phyloP scores from a whole-genome alignment of 768 basidiomycete species.

The Coprinopsis marcescibilis region DNA sequence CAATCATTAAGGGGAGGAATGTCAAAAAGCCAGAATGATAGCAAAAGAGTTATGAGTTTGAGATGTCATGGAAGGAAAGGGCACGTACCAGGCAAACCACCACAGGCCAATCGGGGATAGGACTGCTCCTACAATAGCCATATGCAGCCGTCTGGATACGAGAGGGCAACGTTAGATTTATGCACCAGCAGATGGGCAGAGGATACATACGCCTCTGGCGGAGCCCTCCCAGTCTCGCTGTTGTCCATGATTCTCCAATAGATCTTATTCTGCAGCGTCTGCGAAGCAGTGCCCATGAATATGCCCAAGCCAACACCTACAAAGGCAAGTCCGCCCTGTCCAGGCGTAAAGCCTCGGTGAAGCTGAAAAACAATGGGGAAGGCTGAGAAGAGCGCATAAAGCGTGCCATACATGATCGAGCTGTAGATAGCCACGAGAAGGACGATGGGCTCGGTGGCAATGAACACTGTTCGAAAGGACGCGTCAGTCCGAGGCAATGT shows the following conservation, averaged over 20 bases:
- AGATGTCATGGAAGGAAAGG: too few relatives aligned
- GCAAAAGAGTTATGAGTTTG: too few relatives aligned
- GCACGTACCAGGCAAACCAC: slow-evolving; percentile 58
- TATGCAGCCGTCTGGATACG: slow-evolving; percentile 46
- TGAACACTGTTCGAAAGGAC: slow-evolving; percentile 36
- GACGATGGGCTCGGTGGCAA: slow-evolving; percentile 62
- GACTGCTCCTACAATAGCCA: slow-evolving; percentile 48
- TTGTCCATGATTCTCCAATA: slow-evolving; percentile 46
- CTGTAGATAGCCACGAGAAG: slow-evolving; percentile 52
- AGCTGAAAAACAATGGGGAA: slow-evolving; percentile 56
- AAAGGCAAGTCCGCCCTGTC: slow-evolving; percentile 56
- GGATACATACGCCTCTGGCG: slow-evolving; percentile 52
- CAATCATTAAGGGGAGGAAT: too few relatives aligned
- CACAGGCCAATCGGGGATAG: slow-evolving; percentile 54
- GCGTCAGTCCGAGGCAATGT: slow-evolving; percentile 4
- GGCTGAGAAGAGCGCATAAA: slow-evolving; percentile 61
- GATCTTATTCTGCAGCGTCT: slow-evolving; percentile 48
- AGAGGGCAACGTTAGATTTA: background rate
- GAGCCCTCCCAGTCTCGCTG: slow-evolving; percentile 43
- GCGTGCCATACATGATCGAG: slow-evolving; percentile 53
- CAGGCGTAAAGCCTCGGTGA: slow-evolving; percentile 46
- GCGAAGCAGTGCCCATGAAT: slow-evolving; percentile 41
- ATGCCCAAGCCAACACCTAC: slow-evolving; percentile 59
- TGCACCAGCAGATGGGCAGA: background rate
- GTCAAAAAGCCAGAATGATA: too few relatives aligned